Evolutionary conservation across 2,329 filamentous ascomycete genomes (phyloP), one percentile per base, ranked within the genome.

Genomic region (Ceratocystiopsis minuta): DNA sequence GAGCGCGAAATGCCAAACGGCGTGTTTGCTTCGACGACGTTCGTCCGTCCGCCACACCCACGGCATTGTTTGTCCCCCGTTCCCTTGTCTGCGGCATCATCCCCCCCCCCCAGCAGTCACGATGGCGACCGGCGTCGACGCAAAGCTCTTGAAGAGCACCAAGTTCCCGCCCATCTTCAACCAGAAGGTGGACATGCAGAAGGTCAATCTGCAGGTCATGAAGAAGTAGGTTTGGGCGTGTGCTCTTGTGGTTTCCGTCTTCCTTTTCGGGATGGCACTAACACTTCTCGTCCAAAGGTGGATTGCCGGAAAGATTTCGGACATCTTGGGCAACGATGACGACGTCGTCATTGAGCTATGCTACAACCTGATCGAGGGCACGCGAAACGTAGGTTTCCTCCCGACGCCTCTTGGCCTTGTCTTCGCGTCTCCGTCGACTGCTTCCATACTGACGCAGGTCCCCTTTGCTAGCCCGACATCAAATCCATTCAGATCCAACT

Each of bases 151-250:
- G 43, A 83, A 80, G 68, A 78, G 79, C 60, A 96, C 87, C 43
- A 95, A 92, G 56, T 96, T 95, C 49, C 90, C 90, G 37, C 71
- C 79, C 9, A 86, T 95, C 56, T 98, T 96, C 64, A 88, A 74
- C 56, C 78, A 83, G 57, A 95, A 95, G 66, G 90, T 98, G 49
- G 87, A 98, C 65, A 94, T 92, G 75, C 75, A 78, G 52, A 96
- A 96, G 65, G 86, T 98, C 60, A 95, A 98, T 57, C 68, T 94
- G 40, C 85, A 93, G 60, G 83, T 98, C 43, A 93, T 98, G 77
- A 95, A 95, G 70, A 93, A 90, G 83, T 92, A 28, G 11, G 24
- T 10, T 28, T 10, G n/a, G n/a, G n/a, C n/a, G 57, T 55, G 78
- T 62, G 46, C n/a, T 17, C 17, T 11, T 3, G 7, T n/a, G 9